Conservation (phyloP, 1,284 basidiomycete genomes). For the Coriolopsis trogii region DNA sequence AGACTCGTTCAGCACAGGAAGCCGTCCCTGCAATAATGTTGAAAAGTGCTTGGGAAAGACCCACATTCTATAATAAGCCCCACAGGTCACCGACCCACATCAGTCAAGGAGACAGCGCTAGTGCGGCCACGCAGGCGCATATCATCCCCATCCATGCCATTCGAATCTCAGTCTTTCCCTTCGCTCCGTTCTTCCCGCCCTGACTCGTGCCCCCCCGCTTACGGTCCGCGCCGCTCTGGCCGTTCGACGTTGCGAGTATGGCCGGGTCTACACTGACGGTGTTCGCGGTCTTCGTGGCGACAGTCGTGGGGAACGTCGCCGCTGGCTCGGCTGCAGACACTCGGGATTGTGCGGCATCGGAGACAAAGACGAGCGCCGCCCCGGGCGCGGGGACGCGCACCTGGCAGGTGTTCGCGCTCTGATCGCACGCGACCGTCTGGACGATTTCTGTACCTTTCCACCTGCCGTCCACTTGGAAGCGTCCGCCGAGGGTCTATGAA, state of each 20-base stretch:
- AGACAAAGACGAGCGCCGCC: constrained; percentile 76
- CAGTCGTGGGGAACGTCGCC: constrained; percentile 62
- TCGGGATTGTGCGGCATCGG: constrained; percentile 42
- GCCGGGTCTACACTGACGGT: constrained; percentile 34
- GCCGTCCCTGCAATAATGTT: too few relatives aligned
- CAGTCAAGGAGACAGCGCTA: too few relatives aligned
- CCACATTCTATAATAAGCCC: too few relatives aligned
- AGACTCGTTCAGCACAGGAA: too few relatives aligned
- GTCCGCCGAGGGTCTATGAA: constrained; percentile 63
- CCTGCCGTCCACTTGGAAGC: constrained; percentile 66
- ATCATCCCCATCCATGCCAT: constrained; percentile 10
- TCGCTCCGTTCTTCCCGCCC: constrained; percentile 31
- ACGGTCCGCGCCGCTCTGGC: constrained; percentile 32
- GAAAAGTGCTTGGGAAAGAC: too few relatives aligned
- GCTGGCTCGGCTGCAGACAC: constrained; percentile 35
- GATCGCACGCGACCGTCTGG: constrained; percentile 56
- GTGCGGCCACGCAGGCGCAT: constrained; percentile 8
- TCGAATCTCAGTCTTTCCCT: constrained; percentile 12
- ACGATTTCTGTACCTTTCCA: constrained; percentile 55
- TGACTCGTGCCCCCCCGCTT: constrained; percentile 33
- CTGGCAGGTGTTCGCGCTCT: constrained; percentile 51
- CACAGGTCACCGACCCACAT: too few relatives aligned
- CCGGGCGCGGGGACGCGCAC: constrained; percentile 71
- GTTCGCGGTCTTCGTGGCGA: constrained; percentile 49
- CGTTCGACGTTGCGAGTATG: constrained; percentile 37